Evolutionary conservation across 73 alveolate genomes (phyloP).

Genomic region (Vitrella brassicaformis): DNA sequence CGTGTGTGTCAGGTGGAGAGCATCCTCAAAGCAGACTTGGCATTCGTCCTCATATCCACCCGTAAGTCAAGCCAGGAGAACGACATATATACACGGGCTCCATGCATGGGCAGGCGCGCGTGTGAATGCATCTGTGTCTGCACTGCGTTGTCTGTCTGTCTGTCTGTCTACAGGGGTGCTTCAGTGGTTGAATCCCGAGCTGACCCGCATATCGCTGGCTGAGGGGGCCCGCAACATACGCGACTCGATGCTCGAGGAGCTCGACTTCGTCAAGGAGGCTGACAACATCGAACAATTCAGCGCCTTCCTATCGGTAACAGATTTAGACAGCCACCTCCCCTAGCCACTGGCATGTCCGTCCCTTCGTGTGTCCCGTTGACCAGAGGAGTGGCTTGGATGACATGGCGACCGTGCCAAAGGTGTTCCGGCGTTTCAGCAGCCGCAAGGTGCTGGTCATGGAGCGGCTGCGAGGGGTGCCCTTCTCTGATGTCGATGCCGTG

Average conservation of each 20-base stretch:
- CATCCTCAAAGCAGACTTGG: background rate
- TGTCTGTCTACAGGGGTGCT: background rate
- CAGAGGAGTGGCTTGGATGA: background rate
- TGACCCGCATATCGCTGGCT: background rate
- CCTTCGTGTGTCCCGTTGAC: background rate
- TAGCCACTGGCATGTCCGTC: background rate
- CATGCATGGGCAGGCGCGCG: too few species aligned
- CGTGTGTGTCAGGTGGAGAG: too few species aligned
- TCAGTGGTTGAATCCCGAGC: background rate
- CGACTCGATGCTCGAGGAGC: background rate
- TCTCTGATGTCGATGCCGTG: constrained; percentile 10
- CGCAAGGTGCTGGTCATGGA: constrained; percentile 23
- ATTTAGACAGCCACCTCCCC: background rate
- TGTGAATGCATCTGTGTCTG: too few species aligned
- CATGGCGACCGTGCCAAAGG: background rate
- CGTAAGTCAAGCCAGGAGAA: too few species aligned
- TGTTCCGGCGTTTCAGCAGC: background rate
- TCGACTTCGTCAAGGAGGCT: background rate
- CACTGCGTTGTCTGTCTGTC: too few species aligned
- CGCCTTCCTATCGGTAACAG: background rate
- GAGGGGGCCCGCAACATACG: background rate
- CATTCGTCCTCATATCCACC: background rate
- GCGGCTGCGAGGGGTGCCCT: constrained; percentile 16
- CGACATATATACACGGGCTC: too few species aligned
- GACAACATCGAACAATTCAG: background rate